phyloP scores from a whole-genome alignment of 345 rosid species.

The Carallia brachiata region DNA sequence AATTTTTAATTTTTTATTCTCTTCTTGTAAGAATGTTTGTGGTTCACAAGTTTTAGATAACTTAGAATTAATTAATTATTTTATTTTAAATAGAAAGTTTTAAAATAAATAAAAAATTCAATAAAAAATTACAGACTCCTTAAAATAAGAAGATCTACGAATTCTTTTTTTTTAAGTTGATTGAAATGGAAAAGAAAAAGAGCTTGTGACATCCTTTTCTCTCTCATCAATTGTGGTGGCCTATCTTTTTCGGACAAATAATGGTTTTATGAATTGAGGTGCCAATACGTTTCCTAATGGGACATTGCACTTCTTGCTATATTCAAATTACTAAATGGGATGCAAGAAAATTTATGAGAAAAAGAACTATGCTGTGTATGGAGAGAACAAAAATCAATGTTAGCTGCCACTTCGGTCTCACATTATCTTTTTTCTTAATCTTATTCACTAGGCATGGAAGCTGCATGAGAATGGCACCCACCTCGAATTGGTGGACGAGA shows the following conservation, averaged over 20 bases:
- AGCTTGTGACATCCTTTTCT: no score
- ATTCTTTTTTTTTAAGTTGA: no score
- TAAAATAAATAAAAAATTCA: no score
- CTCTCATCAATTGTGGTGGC: no score
- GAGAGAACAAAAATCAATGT: not conserved
- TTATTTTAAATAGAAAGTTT: not conserved
- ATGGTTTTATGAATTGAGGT: not conserved
- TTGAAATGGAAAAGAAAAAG: no score
- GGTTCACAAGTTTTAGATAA: not conserved
- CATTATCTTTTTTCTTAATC: not conserved
- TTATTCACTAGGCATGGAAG: conserved; percentile 36
- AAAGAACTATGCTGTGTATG: no score
- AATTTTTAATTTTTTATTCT: not conserved
- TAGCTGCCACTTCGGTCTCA: not conserved
- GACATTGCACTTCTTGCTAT: no score
- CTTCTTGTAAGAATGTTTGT: not conserved
- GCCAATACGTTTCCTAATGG: not conserved
- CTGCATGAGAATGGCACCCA: conserved; percentile 28
- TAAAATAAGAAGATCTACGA: no score
- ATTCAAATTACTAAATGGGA: no score
- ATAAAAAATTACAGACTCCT: no score
- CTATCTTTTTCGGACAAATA: no score
- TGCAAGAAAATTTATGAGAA: no score
- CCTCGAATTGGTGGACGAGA: conserved; percentile 30
- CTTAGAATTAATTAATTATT: not conserved